Base-by-base conservation (phyloP, 768 basidiomycete species). In the Tricholoma bakamatsutake region DNA sequence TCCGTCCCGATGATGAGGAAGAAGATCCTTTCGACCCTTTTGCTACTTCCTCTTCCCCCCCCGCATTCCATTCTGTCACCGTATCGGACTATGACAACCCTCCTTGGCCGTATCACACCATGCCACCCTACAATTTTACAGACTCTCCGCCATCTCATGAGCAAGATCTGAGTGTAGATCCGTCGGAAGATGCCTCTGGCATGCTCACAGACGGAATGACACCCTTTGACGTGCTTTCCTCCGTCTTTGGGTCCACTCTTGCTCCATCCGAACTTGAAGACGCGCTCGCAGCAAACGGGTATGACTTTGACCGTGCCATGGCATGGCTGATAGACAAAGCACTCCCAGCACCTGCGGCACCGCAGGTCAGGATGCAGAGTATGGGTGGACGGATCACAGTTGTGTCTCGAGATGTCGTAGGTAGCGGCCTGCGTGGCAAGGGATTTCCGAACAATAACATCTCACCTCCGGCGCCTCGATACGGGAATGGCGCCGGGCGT, bases 261-360 rank as follows among this genome's bases (percentile, higher is more conserved):
- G 87, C 94, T 0, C 87, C 93, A 2, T 87, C 87, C 3, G 93
- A 98, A 66, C 78, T 99, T 6, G 96, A 98, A 71, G 94, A 98
- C 53, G 96, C 96, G 0, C 79, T 99, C 2, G 82, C 84, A 6
- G 78, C 82, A 47, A 90, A 92, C 61, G 92, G 85, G 2, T 99
- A 91, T 67, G 96, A 99, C 62, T 98, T 99, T 68, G 97, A 99
- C 64, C 81, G 81, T 39, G 88, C 97, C 11, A 98, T 98, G 90
- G 90, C 88, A 1, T 93, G 89, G 84, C 82, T 99, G 40, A 80
- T 98, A 46, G 91, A 96, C 61, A 84, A 87, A 48, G 77, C 78
- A 11, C 71, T 81, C 34, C 67, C 71, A 33, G 70, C 73, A 6
- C 75, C 81, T 46, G 72, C 77, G 48, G 61, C 68, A 39, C 72